Percentiles rank a stretch among this genome's conserved stretches.
phyloP scores from a whole-genome alignment of 257 asterid genomes.

The Cynanchum wilfordii region DNA sequence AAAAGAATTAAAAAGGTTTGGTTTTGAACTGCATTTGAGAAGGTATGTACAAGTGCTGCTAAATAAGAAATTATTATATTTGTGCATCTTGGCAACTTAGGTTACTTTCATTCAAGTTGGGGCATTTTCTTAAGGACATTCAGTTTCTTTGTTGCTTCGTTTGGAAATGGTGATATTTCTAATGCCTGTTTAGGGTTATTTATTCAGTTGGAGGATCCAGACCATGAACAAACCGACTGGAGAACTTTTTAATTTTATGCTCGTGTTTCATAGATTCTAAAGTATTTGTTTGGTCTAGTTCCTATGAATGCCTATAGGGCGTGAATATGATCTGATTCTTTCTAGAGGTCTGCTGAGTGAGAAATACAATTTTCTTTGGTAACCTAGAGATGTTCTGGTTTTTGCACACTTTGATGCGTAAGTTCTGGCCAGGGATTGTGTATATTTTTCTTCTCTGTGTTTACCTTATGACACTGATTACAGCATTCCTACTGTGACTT shows the following conservation, averaged over 20 bases:
- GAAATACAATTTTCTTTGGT: background rate
- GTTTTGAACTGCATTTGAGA: background rate
- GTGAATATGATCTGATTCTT: background rate
- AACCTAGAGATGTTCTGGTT: background rate
- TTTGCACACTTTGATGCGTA: background rate
- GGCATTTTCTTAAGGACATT: too few species aligned
- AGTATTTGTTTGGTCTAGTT: too few species aligned
- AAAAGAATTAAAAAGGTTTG: background rate
- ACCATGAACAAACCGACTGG: background rate
- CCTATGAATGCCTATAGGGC: background rate
- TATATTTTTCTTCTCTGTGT: background rate
- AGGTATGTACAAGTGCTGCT: background rate
- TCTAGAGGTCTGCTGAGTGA: conserved; percentile 1
- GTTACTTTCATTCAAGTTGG: background rate
- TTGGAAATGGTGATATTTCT: background rate
- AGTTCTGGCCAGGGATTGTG: background rate
- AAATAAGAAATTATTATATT: background rate
- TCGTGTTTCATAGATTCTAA: too few species aligned
- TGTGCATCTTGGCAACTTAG: background rate
- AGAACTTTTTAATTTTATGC: background rate
- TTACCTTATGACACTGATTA: background rate
- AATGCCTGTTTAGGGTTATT: background rate
- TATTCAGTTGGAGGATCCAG: background rate
- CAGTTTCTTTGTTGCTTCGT: background rate
- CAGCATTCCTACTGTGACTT: background rate